Conservation (phyloP, 352 stramenopile species). For the Pythium sukuiense region DNA sequence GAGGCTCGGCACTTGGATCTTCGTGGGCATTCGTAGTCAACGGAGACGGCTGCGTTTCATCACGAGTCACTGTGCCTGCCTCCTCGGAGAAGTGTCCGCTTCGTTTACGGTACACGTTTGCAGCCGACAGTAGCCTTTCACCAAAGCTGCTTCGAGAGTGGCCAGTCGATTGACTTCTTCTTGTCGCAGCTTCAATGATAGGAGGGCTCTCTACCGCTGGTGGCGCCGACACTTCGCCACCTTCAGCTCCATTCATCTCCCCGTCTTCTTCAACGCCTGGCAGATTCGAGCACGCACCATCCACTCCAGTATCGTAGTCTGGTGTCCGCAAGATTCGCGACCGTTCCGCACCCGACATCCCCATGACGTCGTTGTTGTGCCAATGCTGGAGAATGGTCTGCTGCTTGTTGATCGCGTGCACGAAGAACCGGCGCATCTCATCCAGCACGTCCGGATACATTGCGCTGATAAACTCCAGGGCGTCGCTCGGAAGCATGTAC, state of each 20-base stretch:
- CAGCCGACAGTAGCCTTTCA: background rate
- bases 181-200: background rate
- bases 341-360: constrained; percentile 47
- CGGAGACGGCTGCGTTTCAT: background rate
- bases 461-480: constrained; percentile 50
- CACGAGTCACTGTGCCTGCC: background rate
- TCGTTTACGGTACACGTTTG: background rate
- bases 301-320: background rate
- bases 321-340: constrained; percentile 36
- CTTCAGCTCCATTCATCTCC: background rate
- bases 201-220: background rate
- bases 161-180: background rate
- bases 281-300: constrained; percentile 1
- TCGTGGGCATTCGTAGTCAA: background rate
- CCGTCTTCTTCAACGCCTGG: constrained; percentile 12
- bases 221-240: background rate
- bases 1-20: background rate
- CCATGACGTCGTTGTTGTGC: constrained; percentile 73
- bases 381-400: constrained; percentile 68
- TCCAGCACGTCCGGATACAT: constrained; percentile 62
- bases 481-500: constrained; percentile 64
- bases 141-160: background rate
- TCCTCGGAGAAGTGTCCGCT: background rate
- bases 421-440: constrained; percentile 65
- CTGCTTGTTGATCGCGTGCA: constrained; percentile 77